These are phyloP conservation scores for Odontarrhena argentea DNA, from an alignment of 345 rosid genomes.

Conservation along the genomic window DNA sequence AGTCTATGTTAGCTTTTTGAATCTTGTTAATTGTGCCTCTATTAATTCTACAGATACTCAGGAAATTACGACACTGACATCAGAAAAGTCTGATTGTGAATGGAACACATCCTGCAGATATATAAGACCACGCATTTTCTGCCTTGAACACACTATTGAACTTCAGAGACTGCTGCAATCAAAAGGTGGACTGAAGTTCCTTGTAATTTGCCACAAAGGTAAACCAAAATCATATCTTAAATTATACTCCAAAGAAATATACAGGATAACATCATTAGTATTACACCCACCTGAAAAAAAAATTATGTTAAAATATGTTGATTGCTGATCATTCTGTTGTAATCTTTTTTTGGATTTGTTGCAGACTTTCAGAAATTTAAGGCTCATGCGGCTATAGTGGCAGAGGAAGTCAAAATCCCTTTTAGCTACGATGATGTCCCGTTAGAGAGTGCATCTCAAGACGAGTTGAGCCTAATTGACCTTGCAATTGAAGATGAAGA, in stretches of 20 bases:
- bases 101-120: slow-evolving; percentile 61
- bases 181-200: slow-evolving; percentile 82
- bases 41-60: slow-evolving; percentile 35
- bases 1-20: slow-evolving; percentile 14
- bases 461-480: slow-evolving; percentile 80
- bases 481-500: slow-evolving; percentile 78
- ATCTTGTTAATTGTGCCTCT: slow-evolving; percentile 17
- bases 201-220: slow-evolving; percentile 98
- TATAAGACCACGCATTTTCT: slow-evolving; percentile 86
- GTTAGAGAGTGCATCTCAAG: slow-evolving; percentile 61
- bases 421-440: slow-evolving; percentile 68
- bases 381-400: slow-evolving; percentile 76
- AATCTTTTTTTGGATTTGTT: slow-evolving; percentile 32
- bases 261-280: background rate
- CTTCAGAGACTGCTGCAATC: slow-evolving; percentile 65
- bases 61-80: slow-evolving; percentile 37
- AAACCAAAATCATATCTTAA: slow-evolving; percentile 21
- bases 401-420: slow-evolving; percentile 67
- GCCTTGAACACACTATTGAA: slow-evolving; percentile 90
- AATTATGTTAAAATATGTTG: background rate
- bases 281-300: background rate
- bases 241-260: slow-evolving; percentile 3
- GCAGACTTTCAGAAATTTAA: slow-evolving; percentile 91
- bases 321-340: slow-evolving; percentile 24
- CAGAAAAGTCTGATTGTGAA: slow-evolving; percentile 34